phyloP scores from a whole-genome alignment of 1,139 yeast genomes.

The Geotrichum citri-aurantii region DNA sequence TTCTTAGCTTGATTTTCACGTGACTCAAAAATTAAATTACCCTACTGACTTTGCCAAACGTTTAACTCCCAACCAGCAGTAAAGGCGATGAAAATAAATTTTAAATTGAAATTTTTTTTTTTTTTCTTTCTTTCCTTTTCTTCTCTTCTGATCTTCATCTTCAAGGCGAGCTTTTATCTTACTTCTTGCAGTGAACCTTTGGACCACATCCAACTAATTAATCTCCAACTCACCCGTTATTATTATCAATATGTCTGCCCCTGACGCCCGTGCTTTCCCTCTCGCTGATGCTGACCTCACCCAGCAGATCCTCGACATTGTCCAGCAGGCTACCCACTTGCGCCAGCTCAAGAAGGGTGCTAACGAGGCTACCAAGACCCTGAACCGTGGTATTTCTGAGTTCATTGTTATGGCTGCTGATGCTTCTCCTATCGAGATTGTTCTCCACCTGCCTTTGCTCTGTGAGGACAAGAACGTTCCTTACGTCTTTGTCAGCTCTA shows the following conservation, averaged over 20 bases:
- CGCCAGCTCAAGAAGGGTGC: conserved; percentile 99
- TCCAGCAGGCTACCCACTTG: conserved; percentile 95
- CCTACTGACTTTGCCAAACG: neutral
- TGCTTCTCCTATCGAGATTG: conserved; percentile 97
- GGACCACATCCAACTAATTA: conserved; percentile 9
- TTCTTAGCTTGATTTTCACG: neutral
- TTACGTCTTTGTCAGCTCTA: conserved; percentile 96
- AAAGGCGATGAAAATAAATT: neutral
- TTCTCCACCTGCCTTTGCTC: conserved; percentile 92
- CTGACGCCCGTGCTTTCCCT: conserved; percentile 75
- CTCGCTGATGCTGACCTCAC: conserved; percentile 92
- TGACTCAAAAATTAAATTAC: neutral
- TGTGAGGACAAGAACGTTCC: conserved; percentile 99
- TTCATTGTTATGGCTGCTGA: conserved; percentile 99
- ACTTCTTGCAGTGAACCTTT: conserved; percentile 28
- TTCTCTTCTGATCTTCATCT: neutral
- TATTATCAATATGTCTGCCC: conserved; percentile 29
- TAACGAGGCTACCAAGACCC: conserved; percentile 98
- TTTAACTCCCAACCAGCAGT: neutral
- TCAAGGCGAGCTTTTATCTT: conserved; percentile 24
- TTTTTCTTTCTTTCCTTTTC: neutral
- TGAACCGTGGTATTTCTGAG: conserved; percentile 99
- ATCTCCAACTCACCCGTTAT: neutral
- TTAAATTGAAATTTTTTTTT: neutral
- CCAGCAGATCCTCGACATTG: conserved; percentile 96